Conservation (phyloP, 2,329 filamentous ascomycete genomes). For the Metarhizium brunneum region DNA sequence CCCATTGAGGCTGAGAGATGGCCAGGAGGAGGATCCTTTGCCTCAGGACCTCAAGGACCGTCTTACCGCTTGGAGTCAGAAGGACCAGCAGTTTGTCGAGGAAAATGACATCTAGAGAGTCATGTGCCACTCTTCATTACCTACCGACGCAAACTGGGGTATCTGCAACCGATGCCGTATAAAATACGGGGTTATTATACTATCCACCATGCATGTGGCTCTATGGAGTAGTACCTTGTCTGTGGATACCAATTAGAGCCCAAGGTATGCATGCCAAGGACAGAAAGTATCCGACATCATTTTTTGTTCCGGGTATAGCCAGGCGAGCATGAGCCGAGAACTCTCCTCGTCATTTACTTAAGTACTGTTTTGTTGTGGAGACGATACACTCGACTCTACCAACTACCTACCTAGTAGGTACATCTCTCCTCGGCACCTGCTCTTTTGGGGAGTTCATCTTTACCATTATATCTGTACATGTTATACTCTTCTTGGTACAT, state of each 20-base stretch:
- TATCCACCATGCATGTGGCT: not conserved
- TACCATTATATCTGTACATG: not conserved
- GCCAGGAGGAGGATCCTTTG: not conserved
- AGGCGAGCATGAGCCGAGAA: no score
- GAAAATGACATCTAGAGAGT: not conserved
- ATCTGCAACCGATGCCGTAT: not conserved
- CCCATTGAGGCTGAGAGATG: conserved; percentile 4
- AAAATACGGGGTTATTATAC: not conserved
- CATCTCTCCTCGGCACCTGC: not conserved
- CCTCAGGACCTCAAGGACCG: conserved; percentile 26
- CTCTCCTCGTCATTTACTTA: no score
- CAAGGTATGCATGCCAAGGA: no score
- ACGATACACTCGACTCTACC: no score
- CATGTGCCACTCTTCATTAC: not conserved
- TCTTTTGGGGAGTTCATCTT: not conserved
- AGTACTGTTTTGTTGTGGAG: no score
- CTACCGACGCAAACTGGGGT: no score
- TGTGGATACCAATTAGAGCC: not conserved
- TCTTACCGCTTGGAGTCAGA: conserved; percentile 24
- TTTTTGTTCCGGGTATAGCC: no score
- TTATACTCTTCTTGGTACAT: no score
- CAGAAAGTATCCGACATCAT: no score
- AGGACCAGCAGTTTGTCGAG: conserved; percentile 19
- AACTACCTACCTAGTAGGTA: no score
- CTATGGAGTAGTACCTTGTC: not conserved